Percentiles rank a stretch among this genome's conserved stretches.
These are phyloP conservation scores for Aureobasidium zeae DNA, from an alignment of 2,329 filamentous ascomycete genomes.

Conservation along the genomic window DNA sequence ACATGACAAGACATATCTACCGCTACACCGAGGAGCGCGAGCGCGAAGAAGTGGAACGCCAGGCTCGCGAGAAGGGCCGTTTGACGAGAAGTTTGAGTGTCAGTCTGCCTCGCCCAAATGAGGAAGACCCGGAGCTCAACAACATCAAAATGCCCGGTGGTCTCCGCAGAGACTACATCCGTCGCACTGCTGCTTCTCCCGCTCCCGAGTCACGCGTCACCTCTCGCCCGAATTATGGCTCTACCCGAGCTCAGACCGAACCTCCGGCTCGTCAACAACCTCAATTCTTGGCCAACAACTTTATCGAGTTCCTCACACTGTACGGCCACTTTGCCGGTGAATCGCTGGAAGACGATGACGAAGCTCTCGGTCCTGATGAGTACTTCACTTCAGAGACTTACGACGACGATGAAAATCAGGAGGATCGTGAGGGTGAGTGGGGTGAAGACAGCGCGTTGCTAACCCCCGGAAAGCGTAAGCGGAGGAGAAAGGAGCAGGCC, in stretches of 20 bases:
- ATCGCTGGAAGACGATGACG: conserved; percentile 91
- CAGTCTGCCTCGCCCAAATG: conserved; percentile 64
- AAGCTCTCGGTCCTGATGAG: conserved; percentile 75
- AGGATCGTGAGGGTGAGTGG: conserved; percentile 58
- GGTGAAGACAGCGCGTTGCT: conserved; percentile 82
- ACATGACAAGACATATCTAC: conserved; percentile 91
- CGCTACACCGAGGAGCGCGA: conserved; percentile 90
- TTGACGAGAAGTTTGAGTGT: conserved; percentile 82
- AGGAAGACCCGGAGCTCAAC: conserved; percentile 73
- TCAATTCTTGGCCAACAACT: conserved; percentile 77
- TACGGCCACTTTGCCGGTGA: conserved; percentile 98
- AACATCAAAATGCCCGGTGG: conserved; percentile 89
- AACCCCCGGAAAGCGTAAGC: conserved; percentile 56
- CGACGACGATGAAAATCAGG: conserved; percentile 41
- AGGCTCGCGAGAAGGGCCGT: conserved; percentile 46
- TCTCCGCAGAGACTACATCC: conserved; percentile 82
- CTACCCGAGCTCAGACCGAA: conserved; percentile 17
- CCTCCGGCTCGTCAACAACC: conserved; percentile 35
- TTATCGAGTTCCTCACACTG: conserved; percentile 87
- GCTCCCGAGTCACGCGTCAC: conserved; percentile 38
- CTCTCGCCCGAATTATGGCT: conserved; percentile 28
- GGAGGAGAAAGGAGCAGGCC: conserved; percentile 66
- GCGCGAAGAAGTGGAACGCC: conserved; percentile 65
- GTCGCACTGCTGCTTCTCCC: conserved; percentile 56
- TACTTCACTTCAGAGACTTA: conserved; percentile 78